Evolutionary conservation across 257 asterid species (phyloP), one percentile per base, ranked within the genome.

Genomic region (Solanum clarkiae): DNA sequence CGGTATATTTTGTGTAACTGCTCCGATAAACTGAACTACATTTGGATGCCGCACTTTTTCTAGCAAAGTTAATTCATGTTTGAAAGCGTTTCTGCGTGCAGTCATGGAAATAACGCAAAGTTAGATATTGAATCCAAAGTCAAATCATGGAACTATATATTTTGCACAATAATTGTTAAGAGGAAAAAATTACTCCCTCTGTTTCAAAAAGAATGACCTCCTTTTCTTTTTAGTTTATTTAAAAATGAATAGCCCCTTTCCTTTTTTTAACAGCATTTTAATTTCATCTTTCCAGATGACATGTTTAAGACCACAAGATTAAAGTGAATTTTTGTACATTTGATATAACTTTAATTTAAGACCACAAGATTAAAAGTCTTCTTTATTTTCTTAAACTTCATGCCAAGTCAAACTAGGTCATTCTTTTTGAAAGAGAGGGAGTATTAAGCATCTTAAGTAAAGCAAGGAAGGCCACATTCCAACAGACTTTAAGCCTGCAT

Each of bases 21-120:
- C 99, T 51, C 98, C 99, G 85, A 97, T 95, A 89, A 97, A 97
- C 87, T 97, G 98, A 86, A 97, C 94, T 79, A 95, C 93, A 69
- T 97, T 97, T 45, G 99, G 99, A 92, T 97, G 99, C 70, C 99
- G 94, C 75, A 97, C 98, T 93, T 93, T 97, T 89, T 97, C 98
- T 86, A 97, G 87, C 90, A 93, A 51, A 66, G 97, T 94, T 82
- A 97, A 86, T 91, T 97, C 99, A 85, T 95, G 93, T 86, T 90
- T 92, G 92, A 97, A 97, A 75, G 90, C 85, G 87, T 94, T 94
- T 94, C 99, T 96, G 97, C 92, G 88, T 72, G 29, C 86, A 59
- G 47, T 51, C 20, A n/a, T 47, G 45, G 80, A 83, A 68, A 65
- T 40, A 49, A 65, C 14, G 10, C 12, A 53, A 53, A 26, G 44